Evolutionary conservation across 768 basidiomycete genomes (phyloP).

Genomic region (Suillus clintonianus): DNA sequence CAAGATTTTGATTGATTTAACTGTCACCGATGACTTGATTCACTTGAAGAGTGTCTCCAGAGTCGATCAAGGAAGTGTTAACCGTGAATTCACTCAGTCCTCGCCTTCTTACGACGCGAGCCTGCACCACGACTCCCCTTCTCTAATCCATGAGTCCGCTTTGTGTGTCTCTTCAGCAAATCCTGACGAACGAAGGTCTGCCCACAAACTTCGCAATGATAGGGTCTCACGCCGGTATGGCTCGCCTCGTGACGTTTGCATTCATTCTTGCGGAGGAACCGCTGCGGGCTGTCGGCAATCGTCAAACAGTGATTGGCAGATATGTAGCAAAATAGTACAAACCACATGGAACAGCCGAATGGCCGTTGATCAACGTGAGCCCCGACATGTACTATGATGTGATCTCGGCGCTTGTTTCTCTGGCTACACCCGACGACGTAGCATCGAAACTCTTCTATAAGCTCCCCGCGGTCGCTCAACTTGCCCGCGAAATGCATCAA

Average conservation of each 20-base stretch:
- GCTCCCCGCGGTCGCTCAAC: constrained; percentile 57
- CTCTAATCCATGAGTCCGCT: constrained; percentile 51
- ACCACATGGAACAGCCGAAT: constrained; percentile 68
- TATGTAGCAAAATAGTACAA: constrained; percentile 25
- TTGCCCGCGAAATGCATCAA: constrained; percentile 69
- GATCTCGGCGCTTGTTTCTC: constrained; percentile 70
- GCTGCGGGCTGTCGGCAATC: constrained; percentile 46
- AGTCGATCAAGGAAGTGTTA: neutral
- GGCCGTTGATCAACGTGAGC: constrained; percentile 71
- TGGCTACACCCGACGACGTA: constrained; percentile 69
- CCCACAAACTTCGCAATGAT: constrained; percentile 56
- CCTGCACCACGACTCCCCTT: constrained; percentile 33
- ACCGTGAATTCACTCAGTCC: neutral
- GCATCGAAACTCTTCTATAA: constrained; percentile 63
- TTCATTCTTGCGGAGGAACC: constrained; percentile 75
- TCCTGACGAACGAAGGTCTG: constrained; percentile 68
- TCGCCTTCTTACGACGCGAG: neutral
- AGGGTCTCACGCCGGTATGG: constrained; percentile 61
- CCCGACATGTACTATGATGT: constrained; percentile 74
- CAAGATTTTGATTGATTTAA: neutral
- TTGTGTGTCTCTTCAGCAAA: constrained; percentile 65
- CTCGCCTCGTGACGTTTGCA: constrained; percentile 74
- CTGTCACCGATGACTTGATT: neutral
- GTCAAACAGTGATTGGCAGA: constrained; percentile 6
- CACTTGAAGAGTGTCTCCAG: neutral